Conservation (phyloP, 2,329 filamentous ascomycete species). For the Trichophyton mentagrophytes region DNA sequence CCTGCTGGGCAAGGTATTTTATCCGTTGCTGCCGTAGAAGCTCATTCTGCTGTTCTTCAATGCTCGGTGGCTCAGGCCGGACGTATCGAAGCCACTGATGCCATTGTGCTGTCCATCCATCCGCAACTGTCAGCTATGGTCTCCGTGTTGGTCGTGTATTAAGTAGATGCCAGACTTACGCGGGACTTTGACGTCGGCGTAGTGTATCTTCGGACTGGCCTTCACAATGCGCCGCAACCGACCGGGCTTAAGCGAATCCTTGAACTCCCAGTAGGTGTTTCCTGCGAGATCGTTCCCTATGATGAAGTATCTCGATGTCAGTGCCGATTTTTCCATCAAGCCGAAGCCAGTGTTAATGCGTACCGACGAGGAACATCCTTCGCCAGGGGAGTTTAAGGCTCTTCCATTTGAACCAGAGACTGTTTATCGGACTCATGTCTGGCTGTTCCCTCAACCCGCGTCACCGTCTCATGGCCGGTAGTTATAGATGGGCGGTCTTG, state of each 20-base stretch:
- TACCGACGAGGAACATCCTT: slow-evolving; percentile 46
- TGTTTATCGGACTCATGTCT: slow-evolving; percentile 24
- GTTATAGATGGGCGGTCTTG: neutral
- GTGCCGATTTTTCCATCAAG: neutral
- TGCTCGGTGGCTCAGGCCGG: slow-evolving; percentile 41
- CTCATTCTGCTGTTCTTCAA: slow-evolving; percentile 48
- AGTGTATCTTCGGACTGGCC: slow-evolving; percentile 41
- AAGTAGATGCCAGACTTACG: slow-evolving; percentile 30
- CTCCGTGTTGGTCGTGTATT: neutral
- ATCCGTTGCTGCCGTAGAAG: slow-evolving; percentile 44
- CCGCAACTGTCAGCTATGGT: neutral
- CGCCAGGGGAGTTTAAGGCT: slow-evolving; percentile 50
- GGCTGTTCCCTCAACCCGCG: neutral
- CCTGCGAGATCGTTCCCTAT: slow-evolving; percentile 48
- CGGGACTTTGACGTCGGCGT: slow-evolving; percentile 47
- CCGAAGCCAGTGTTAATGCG: slow-evolving; percentile 7
- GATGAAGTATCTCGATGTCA: neutral
- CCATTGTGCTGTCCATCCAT: slow-evolving; percentile 44
- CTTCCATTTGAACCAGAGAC: slow-evolving; percentile 52
- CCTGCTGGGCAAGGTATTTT: slow-evolving; percentile 46
- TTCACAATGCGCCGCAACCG: slow-evolving; percentile 48
- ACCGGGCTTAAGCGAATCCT: slow-evolving; percentile 41
- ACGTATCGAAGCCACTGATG: slow-evolving; percentile 56
- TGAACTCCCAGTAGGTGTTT: slow-evolving; percentile 57
- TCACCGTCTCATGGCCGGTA: neutral